phyloP scores from a whole-genome alignment of 2,329 filamentous ascomycete genomes.

The Chaetothyriales sp. region DNA sequence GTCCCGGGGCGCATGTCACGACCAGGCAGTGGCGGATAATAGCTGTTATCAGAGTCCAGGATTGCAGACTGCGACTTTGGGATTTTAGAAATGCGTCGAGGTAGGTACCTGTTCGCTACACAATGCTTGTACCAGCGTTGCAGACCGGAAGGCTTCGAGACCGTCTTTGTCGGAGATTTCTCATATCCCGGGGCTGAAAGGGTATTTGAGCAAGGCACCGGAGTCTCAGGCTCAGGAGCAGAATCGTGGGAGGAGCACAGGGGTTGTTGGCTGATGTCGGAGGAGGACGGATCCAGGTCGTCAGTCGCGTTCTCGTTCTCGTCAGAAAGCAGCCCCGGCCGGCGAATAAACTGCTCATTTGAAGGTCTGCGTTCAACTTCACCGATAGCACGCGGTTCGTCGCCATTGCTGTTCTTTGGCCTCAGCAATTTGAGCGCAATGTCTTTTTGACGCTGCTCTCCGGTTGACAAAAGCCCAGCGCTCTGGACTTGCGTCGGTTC shows the following conservation, averaged over 20 bases:
- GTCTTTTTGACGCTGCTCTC: neutral
- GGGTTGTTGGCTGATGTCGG: neutral
- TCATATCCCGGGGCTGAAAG: neutral
- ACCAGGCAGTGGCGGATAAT: constrained; percentile 1
- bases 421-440: neutral
- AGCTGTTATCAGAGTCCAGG: neutral
- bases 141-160: neutral
- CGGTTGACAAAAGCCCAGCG: neutral
- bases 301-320: neutral
- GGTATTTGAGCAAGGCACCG: neutral
- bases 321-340: neutral
- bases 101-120: neutral
- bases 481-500: neutral
- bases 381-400: no score
- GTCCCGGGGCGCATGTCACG: neutral
- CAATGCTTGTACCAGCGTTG: neutral
- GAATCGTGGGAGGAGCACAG: neutral
- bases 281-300: neutral
- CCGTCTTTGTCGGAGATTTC: neutral
- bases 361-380: no score
- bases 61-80: neutral
- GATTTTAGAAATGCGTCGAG: neutral
- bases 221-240: neutral
- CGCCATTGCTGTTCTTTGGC: neutral
- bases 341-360: no score